These are phyloP conservation scores for Ajuga chamaepitys DNA, from an alignment of 257 asterid genomes.

Conservation along the genomic window DNA sequence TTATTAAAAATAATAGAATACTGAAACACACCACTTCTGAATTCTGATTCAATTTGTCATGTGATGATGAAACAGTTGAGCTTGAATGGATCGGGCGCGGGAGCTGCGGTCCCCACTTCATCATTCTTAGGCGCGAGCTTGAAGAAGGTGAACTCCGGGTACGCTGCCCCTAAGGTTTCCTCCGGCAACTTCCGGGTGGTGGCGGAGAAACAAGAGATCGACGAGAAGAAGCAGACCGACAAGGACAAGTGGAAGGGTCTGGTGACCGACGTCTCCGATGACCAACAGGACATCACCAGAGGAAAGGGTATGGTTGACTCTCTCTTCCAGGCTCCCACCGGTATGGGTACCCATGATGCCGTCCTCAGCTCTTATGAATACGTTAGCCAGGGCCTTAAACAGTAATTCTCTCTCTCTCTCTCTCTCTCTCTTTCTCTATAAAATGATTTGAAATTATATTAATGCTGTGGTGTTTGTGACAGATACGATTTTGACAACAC, in stretches of 20 bases:
- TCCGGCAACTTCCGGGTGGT: constrained; percentile 22
- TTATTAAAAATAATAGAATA: too few species aligned
- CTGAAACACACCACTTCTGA: too few species aligned
- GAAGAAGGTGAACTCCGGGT: constrained; percentile 24
- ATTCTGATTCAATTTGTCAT: not conserved
- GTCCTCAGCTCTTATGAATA: constrained; percentile 52
- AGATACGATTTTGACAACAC: constrained; percentile 42
- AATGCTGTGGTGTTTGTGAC: not conserved
- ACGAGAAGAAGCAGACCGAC: constrained; percentile 25
- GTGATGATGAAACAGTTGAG: constrained; percentile 27
- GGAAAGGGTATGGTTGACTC: constrained; percentile 52
- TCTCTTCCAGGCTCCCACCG: constrained; percentile 52
- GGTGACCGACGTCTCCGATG: constrained; percentile 34
- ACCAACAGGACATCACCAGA: constrained; percentile 53
- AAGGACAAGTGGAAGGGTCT: constrained; percentile 47
- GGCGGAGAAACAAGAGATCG: constrained; percentile 14
- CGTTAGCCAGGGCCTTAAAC: constrained; percentile 39
- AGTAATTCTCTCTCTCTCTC: not conserved
- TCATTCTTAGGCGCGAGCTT: constrained; percentile 35
- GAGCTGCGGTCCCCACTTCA: constrained; percentile 31
- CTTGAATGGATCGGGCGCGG: constrained; percentile 28
- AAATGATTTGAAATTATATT: not conserved
- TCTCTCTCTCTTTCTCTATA: not conserved
- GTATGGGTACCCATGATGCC: constrained; percentile 51
- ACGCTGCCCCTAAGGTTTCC: constrained; percentile 9